Evolutionary conservation across 768 basidiomycete species (phyloP), one percentile per base, ranked within the genome.

Genomic region (Tulasnella sp.): DNA sequence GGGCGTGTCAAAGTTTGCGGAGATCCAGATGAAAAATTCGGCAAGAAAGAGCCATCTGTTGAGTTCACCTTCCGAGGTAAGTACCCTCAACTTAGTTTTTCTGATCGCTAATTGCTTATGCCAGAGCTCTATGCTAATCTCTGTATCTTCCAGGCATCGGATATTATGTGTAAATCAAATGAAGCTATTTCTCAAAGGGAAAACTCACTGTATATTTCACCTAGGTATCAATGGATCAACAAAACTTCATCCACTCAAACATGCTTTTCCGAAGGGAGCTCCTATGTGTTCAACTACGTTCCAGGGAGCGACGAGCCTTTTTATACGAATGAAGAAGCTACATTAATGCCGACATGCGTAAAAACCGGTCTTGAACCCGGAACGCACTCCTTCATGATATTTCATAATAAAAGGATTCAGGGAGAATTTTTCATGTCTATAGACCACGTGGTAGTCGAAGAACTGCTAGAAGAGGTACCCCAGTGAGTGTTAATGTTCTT

Each of bases 221-320:
- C n/a, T 28, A 51, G 48, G 25, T 51, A 41, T 28, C 37, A 51
- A 41, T 51, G 48, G 48, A 19, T 51, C n/a, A 51, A 51, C 37
- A 15, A 37, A 9, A 43, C 25, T 7, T 32, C 39, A 5, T 37
- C 48, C 15, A 5, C 6, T 16, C 48, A 51, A 51, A 25, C 31
- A 15, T 34, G 31, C 12, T 27, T n/a, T 19, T 25, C 12, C 39
- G 39, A 37, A 27, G 37, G n/a, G n/a, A n/a, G n/a, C n/a, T n/a
- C n/a, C n/a, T n/a, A n/a, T n/a, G n/a, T n/a, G n/a, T n/a, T n/a
- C n/a, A n/a, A n/a, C n/a, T n/a, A n/a, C n/a, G n/a, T n/a, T n/a
- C n/a, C n/a, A n/a, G n/a, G n/a, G n/a, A n/a, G n/a, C n/a, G n/a
- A n/a, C n/a, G n/a, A n/a, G n/a, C n/a, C n/a, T n/a, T n/a, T n/a